Percentiles rank a stretch among this genome's conserved stretches.
Conservation (phyloP, 2,329 filamentous ascomycete species). For the Aspergillus amoenus region DNA sequence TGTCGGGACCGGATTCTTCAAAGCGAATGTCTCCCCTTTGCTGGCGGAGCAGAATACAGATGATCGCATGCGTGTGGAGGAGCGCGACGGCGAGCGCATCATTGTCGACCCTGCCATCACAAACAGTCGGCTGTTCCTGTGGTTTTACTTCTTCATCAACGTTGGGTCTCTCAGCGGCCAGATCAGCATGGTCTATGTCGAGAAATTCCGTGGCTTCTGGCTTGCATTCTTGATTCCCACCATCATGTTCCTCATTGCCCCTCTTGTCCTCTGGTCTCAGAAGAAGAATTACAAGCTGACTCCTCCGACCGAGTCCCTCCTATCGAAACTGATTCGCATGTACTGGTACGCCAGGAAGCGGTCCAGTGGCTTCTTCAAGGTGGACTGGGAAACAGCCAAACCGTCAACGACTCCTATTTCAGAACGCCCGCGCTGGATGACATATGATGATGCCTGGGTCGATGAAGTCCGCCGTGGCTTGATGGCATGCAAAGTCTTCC, state of each 20-base stretch:
- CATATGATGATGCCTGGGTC: constrained; percentile 80
- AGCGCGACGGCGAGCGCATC: constrained; percentile 62
- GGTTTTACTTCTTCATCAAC: constrained; percentile 72
- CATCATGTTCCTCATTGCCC: constrained; percentile 61
- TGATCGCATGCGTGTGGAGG: constrained; percentile 57
- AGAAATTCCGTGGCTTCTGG: constrained; percentile 77
- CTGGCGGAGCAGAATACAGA: constrained; percentile 70
- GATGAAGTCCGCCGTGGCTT: constrained; percentile 73
- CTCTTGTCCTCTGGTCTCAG: constrained; percentile 59
- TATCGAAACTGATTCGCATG: constrained; percentile 52
- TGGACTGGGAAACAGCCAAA: constrained; percentile 34
- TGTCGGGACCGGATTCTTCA: constrained; percentile 78
- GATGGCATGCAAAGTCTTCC: constrained; percentile 68
- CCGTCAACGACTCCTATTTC: constrained; percentile 23
- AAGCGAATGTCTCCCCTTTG: constrained; percentile 71
- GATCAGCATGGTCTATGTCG: constrained; percentile 69
- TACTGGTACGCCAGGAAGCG: constrained; percentile 47
- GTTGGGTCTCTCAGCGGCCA: constrained; percentile 62
- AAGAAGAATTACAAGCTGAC: constrained; percentile 63
- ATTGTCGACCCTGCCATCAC: constrained; percentile 70
- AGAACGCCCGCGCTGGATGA: constrained; percentile 56
- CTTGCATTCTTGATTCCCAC: constrained; percentile 69
- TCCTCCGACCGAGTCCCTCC: constrained; percentile 67
- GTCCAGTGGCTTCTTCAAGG: background rate
- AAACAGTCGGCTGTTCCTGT: constrained; percentile 66